Base-by-base conservation (phyloP, 1,284 basidiomycete genomes). In the Mycena citricolor region DNA sequence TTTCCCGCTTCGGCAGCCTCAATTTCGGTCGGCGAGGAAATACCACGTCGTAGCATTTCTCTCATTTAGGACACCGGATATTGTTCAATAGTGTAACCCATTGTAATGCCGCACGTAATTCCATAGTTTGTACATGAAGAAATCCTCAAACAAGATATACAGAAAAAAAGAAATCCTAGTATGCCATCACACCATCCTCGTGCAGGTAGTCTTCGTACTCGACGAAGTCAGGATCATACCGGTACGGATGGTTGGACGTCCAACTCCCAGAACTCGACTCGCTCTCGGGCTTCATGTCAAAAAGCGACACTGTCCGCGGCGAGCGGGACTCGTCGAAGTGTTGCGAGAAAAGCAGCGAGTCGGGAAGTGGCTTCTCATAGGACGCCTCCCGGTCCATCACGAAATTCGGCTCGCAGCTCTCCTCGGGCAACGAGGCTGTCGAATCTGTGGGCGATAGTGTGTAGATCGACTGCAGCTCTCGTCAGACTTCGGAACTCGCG, bases 1-100 rank as follows among this genome's bases (percentile, higher is more conserved):
- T 87, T 56, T 86, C 84, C 23, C 76, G 82, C 32, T 79, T 88
- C 47, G 84, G 85, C 21, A 86, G 83, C 55, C 65, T 88, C 25
- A 85, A 71, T 54, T 83, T 86, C 59, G 78, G 81, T 26, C 74
- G 83, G 21, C 69, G 73, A 57, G 74, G 74, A 23, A 66, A 65
- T 39, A 71, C 58, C 54, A 44, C 28, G 12, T 45, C 47, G 34
- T 57, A 32, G 52, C 44, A 28, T 48, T 26, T 42, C 48, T 44
- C 17, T 37, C 14, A 14, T 46, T 28, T 37, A 43, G 32, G 36
- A 35, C 44, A 20, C 37, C 42, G 35, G 31, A 42, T 42, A 43
- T 42, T 38, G 30, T 35, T 33, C 40, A 29, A 20, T 21, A 40
- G 34, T 44, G 42, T 8, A 24, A 14, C n/a, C n/a, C n/a, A n/a